A percentile compares a stretch with the other conserved stretches of the same genome.
These are phyloP conservation scores for Pythium sp. DNA, from an alignment of 352 stramenopile genomes.

Conservation along the genomic window DNA sequence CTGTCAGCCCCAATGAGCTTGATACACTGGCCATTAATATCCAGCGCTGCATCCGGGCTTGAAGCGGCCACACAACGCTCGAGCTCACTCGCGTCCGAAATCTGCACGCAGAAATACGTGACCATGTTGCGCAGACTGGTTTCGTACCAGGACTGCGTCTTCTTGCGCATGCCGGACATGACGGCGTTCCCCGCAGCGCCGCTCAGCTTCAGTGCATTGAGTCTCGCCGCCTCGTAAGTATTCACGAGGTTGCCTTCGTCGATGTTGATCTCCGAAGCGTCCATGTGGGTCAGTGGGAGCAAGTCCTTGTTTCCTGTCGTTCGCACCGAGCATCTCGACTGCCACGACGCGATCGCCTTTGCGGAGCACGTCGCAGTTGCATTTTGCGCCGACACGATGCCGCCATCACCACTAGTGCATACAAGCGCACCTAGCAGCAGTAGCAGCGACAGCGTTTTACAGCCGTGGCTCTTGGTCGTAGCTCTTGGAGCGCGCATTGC, in stretches of 20 bases:
- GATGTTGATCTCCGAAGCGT: conserved; percentile 52
- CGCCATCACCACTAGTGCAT: neutral
- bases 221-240: conserved; percentile 66
- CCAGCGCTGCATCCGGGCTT: conserved; percentile 45
- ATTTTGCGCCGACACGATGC: neutral
- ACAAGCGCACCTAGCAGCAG: neutral
- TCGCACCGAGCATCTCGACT: conserved; percentile 50
- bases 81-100: conserved; percentile 36
- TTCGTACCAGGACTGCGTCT: conserved; percentile 66
- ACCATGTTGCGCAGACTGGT: conserved; percentile 58
- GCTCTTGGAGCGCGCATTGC: neutral
- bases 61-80: conserved; percentile 54
- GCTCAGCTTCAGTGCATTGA: conserved; percentile 68
- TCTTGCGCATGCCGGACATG: conserved; percentile 72
- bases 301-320: conserved; percentile 56
- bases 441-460: neutral
- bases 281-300: conserved; percentile 51
- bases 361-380: conserved; percentile 49
- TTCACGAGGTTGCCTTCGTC: conserved; percentile 53
- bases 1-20: conserved; percentile 40
- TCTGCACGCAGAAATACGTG: conserved; percentile 72
- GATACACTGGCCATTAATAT: conserved; percentile 55
- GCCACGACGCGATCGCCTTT: conserved; percentile 44
- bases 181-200: conserved; percentile 51
- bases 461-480: neutral